A percentile compares a stretch with the other conserved stretches of the same genome.
These are phyloP conservation scores for Polyplosphaeria fusca DNA, from an alignment of 495 filamentous ascomycete species.

Conservation along the genomic window DNA sequence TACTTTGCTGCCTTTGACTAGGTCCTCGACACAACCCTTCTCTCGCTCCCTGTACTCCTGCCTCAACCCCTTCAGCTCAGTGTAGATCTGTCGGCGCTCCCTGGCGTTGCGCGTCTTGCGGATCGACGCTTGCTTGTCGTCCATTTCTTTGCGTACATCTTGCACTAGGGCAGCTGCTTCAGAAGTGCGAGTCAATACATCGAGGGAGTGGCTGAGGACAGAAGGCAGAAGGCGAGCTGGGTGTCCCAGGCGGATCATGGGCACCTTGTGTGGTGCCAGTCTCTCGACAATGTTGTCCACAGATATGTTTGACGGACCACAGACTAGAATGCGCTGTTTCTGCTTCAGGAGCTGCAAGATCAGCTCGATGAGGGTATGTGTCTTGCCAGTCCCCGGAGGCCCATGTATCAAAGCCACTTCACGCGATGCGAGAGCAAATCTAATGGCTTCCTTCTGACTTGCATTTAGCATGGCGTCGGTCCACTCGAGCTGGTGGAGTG, in stretches of 20 bases:
- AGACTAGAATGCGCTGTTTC: conserved; percentile 77
- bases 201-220: conserved; percentile 83
- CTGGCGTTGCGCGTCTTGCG: conserved; percentile 77
- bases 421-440: conserved; percentile 75
- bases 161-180: conserved; percentile 87
- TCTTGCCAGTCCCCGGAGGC: conserved; percentile 95
- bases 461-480: conserved; percentile 78
- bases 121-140: conserved; percentile 83
- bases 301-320: conserved; percentile 91
- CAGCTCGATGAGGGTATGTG: conserved; percentile 92
- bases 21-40: conserved; percentile 67
- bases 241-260: conserved; percentile 87
- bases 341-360: conserved; percentile 78
- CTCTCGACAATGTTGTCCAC: conserved; percentile 99
- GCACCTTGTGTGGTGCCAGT: conserved; percentile 74
- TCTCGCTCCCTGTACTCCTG: conserved; percentile 89
- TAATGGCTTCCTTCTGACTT: conserved; percentile 85
- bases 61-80: conserved; percentile 75
- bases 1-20: conserved; percentile 76
- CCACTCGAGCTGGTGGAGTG: conserved; percentile 60
- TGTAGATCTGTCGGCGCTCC: conserved; percentile 79
- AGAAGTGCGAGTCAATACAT: conserved; percentile 86
- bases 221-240: conserved; percentile 87
- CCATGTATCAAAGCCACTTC: conserved; percentile 95
- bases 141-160: conserved; percentile 89